phyloP scores from a whole-genome alignment of 1,139 yeast species.

The Magnusiomyces ingens region DNA sequence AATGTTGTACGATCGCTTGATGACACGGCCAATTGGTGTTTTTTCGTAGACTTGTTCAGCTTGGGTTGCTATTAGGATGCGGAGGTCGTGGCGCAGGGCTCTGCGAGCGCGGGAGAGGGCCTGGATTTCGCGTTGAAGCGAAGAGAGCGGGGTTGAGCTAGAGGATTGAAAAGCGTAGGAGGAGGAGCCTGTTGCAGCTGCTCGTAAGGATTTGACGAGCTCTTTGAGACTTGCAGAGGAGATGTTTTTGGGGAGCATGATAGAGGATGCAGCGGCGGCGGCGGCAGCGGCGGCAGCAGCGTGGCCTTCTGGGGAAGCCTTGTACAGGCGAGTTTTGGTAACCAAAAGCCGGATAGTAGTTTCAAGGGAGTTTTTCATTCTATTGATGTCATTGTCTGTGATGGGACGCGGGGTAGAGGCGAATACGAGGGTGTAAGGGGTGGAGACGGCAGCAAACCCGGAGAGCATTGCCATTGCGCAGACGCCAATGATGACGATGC shows the following conservation, averaged over 20 bases:
- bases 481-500: constrained; percentile 64
- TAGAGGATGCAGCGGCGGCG: constrained; percentile 8
- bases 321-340: constrained; percentile 19
- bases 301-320: not conserved
- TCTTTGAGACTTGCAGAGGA: constrained; percentile 27
- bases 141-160: too few relatives aligned
- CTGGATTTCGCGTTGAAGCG: too few relatives aligned
- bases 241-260: constrained; percentile 20
- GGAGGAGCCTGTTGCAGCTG: constrained; percentile 13
- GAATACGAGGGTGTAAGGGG: constrained; percentile 44
- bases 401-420: constrained; percentile 25
- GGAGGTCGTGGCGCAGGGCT: constrained; percentile 32
- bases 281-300: not conserved
- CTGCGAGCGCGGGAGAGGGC: constrained; percentile 46
- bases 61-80: constrained; percentile 23
- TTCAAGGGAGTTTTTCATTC: constrained; percentile 33
- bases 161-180: too few relatives aligned
- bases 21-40: constrained; percentile 32
- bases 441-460: constrained; percentile 71
- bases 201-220: constrained; percentile 24
- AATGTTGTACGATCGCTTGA: constrained; percentile 25
- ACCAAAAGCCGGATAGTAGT: constrained; percentile 33
- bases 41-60: constrained; percentile 25
- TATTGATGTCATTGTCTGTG: constrained; percentile 30
- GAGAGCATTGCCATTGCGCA: constrained; percentile 64